A percentile compares a stretch with the other conserved stretches of the same genome.
phyloP scores from a whole-genome alignment of 768 basidiomycete genomes.

The Mycena galopus region DNA sequence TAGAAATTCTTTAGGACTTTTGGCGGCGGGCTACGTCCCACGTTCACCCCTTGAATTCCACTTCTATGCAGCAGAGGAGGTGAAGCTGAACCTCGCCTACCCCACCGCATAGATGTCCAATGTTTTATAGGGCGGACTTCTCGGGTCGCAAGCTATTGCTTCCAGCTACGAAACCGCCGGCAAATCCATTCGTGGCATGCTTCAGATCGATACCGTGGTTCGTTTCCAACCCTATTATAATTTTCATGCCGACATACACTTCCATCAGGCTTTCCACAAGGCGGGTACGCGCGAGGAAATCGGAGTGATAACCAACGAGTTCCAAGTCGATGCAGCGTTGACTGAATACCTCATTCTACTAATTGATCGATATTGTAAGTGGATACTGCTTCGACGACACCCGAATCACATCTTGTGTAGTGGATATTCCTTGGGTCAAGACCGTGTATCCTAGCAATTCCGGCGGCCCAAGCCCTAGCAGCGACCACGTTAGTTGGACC shows the following conservation, averaged over 20 bases:
- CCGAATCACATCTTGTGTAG: not conserved
- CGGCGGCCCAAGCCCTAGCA: too few species aligned
- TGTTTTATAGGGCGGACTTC: slow-evolving; percentile 39
- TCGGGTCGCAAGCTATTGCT: slow-evolving; percentile 58
- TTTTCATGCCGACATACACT: not conserved
- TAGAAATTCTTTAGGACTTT: slow-evolving; percentile 13
- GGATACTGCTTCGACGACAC: not conserved
- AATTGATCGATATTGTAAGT: slow-evolving; percentile 24
- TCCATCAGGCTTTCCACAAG: slow-evolving; percentile 20
- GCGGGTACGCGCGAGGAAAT: slow-evolving; percentile 32
- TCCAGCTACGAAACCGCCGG: slow-evolving; percentile 51
- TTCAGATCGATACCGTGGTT: slow-evolving; percentile 45
- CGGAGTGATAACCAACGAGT: slow-evolving; percentile 21
- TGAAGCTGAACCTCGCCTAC: not conserved
- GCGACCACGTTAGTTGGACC: slow-evolving; percentile 60
- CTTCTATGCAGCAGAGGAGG: slow-evolving; percentile 48
- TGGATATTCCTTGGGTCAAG: slow-evolving; percentile 35
- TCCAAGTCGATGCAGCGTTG: slow-evolving; percentile 22
- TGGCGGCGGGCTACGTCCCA: slow-evolving; percentile 40
- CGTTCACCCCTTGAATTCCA: slow-evolving; percentile 47
- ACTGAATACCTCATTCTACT: slow-evolving; percentile 30
- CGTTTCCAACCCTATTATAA: not conserved
- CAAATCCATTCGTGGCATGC: slow-evolving; percentile 55
- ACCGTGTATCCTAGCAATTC: slow-evolving; percentile 23
- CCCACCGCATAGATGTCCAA: not conserved